Evolutionary conservation across 2,329 filamentous ascomycete genomes (phyloP).

Genomic region (Capronia coronata): DNA sequence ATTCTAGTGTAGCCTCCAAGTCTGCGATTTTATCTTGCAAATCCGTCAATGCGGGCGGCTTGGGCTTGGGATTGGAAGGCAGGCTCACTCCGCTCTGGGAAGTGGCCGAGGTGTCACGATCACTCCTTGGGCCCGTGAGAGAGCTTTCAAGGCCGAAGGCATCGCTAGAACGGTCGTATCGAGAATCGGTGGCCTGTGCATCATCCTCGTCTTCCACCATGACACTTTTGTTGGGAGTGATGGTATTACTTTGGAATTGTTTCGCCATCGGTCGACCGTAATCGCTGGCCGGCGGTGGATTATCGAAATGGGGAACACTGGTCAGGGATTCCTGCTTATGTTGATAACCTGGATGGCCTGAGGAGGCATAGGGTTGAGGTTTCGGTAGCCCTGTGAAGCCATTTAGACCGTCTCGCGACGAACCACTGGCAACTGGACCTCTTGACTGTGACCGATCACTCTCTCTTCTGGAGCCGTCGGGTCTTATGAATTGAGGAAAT

Average conservation of each 20-base stretch:
- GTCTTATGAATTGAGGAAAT: conserved; percentile 70
- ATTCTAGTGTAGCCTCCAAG: conserved; percentile 62
- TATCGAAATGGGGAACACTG: conserved; percentile 20
- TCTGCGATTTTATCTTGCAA: conserved; percentile 66
- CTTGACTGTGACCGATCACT: conserved; percentile 60
- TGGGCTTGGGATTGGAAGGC: conserved; percentile 72
- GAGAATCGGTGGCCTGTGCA: conserved; percentile 48
- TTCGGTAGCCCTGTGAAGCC: conserved; percentile 31
- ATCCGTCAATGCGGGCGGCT: conserved; percentile 68
- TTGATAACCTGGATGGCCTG: conserved; percentile 14
- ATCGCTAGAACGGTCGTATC: conserved; percentile 55
- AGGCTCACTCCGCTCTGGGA: conserved; percentile 40
- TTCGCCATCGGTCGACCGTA: conserved; percentile 75
- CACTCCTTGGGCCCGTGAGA: conserved; percentile 35
- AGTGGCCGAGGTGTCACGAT: conserved; percentile 44
- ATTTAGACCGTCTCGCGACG: conserved; percentile 34
- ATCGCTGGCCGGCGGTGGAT: conserved; percentile 42
- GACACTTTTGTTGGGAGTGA: conserved; percentile 94
- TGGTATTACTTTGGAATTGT: conserved; percentile 89
- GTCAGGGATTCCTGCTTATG: conserved; percentile 14
- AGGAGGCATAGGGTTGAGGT: conserved; percentile 20
- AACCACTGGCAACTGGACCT: conserved; percentile 53
- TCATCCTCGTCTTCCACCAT: conserved; percentile 95
- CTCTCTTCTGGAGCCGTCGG: conserved; percentile 60
- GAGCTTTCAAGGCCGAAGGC: conserved; percentile 56